Conservation (phyloP, 805 yeast genomes). For the Saturnispora mendoncae region DNA sequence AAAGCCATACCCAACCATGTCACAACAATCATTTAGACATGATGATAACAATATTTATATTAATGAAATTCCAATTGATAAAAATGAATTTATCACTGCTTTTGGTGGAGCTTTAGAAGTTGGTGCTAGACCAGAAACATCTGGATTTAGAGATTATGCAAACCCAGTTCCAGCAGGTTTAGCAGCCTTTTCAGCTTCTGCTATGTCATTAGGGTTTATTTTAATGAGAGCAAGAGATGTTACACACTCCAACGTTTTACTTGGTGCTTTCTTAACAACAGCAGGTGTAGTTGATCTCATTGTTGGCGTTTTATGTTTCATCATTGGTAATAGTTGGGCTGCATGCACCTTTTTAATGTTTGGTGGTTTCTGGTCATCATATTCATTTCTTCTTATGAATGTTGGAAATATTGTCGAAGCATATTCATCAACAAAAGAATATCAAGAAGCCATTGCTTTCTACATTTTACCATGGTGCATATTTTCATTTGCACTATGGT, state of each 20-base stretch:
- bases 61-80: slow-evolving; percentile 36
- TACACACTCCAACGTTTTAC: slow-evolving; percentile 32
- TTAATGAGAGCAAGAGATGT: slow-evolving; percentile 41
- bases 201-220: slow-evolving; percentile 40
- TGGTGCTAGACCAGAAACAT: slow-evolving; percentile 28
- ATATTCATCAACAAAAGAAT: slow-evolving; percentile 31
- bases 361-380: slow-evolving; percentile 49
- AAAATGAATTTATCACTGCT: slow-evolving; percentile 51
- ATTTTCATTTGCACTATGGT: slow-evolving; percentile 38
- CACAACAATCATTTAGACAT: slow-evolving; percentile 27
- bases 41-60: slow-evolving; percentile 36
- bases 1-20: slow-evolving; percentile 6
- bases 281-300: slow-evolving; percentile 43
- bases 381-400: slow-evolving; percentile 37
- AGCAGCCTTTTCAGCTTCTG: slow-evolving; percentile 38
- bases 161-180: slow-evolving; percentile 51
- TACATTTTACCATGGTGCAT: slow-evolving; percentile 45
- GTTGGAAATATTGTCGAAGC: slow-evolving; percentile 35
- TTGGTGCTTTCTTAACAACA: slow-evolving; percentile 40
- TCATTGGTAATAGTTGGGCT: slow-evolving; percentile 48
- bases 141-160: slow-evolving; percentile 24
- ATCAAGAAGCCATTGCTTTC: slow-evolving; percentile 38
- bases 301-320: slow-evolving; percentile 44
- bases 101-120: slow-evolving; percentile 53
- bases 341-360: slow-evolving; percentile 43